phyloP scores from a whole-genome alignment of 805 yeast species.

The Lipomyces kockii region DNA sequence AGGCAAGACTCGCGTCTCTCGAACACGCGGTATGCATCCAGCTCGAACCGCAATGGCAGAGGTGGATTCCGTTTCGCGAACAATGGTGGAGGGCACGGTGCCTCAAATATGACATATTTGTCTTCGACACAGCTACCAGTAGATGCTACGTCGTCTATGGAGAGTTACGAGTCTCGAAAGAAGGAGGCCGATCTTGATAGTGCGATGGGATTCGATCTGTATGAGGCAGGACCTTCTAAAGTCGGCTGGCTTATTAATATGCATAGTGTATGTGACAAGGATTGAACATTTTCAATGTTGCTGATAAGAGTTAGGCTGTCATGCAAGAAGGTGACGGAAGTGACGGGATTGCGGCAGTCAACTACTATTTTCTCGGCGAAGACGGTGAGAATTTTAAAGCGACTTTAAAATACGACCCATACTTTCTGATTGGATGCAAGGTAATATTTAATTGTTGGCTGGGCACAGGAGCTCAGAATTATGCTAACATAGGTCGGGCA shows the following conservation, averaged over 20 bases:
- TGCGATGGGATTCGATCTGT: constrained; percentile 86
- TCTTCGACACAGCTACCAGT: constrained; percentile 13
- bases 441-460: constrained; percentile 46
- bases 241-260: constrained; percentile 93
- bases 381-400: constrained; percentile 96
- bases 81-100: neutral
- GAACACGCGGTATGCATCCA: constrained; percentile 18
- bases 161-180: constrained; percentile 7
- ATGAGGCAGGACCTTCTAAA: constrained; percentile 68
- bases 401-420: constrained; percentile 82
- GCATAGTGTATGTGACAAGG: constrained; percentile 55
- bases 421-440: constrained; percentile 73
- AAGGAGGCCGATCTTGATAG: constrained; percentile 67
- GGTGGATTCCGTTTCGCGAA: constrained; percentile 6
- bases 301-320: constrained; percentile 36
- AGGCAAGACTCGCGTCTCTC: constrained; percentile 16
- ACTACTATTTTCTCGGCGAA: constrained; percentile 90
- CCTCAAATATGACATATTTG: neutral
- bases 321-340: constrained; percentile 61
- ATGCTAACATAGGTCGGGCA: neutral
- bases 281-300: neutral
- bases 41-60: constrained; percentile 14
- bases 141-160: constrained; percentile 20
- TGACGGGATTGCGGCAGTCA: constrained; percentile 86
- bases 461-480: neutral